Conservation (phyloP, 2,329 filamentous ascomycete genomes). For the Colletotrichum sp. region DNA sequence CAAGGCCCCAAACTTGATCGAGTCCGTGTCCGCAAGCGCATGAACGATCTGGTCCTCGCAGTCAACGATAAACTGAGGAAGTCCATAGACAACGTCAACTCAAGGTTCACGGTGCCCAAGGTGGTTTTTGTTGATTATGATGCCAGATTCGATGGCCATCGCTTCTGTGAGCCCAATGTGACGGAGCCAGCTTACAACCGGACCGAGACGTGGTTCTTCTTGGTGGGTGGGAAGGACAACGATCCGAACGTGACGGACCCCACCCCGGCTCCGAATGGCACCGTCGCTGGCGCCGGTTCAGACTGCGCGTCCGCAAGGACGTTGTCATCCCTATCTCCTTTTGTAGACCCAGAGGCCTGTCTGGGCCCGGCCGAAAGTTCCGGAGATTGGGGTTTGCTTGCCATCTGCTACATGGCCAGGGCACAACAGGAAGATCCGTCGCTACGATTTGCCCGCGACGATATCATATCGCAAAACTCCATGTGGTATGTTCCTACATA, state of each 20-base stretch:
- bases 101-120: constrained; percentile 37
- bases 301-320: constrained; percentile 11
- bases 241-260: constrained; percentile 8
- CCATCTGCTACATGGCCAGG: constrained; percentile 50
- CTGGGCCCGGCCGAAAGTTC: constrained; percentile 35
- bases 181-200: constrained; percentile 49
- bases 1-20: constrained; percentile 45
- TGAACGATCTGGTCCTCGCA: constrained; percentile 49
- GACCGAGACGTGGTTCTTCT: constrained; percentile 53
- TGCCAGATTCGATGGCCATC: constrained; percentile 47
- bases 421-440: constrained; percentile 39
- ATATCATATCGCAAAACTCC: constrained; percentile 33
- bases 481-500: constrained; percentile 55
- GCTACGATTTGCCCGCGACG: constrained; percentile 32
- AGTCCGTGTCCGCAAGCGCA: constrained; percentile 36
- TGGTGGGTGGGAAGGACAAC: constrained; percentile 50
- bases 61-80: constrained; percentile 45
- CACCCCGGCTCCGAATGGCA: constrained; percentile 21
- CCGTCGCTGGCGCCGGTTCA: not conserved
- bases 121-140: constrained; percentile 53
- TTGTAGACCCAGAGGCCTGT: constrained; percentile 42
- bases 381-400: constrained; percentile 48
- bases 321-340: constrained; percentile 33
- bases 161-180: constrained; percentile 45
- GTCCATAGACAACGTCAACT: constrained; percentile 41